phyloP scores from a whole-genome alignment of 2,329 filamentous ascomycete species.

The Fusarium sp. region DNA sequence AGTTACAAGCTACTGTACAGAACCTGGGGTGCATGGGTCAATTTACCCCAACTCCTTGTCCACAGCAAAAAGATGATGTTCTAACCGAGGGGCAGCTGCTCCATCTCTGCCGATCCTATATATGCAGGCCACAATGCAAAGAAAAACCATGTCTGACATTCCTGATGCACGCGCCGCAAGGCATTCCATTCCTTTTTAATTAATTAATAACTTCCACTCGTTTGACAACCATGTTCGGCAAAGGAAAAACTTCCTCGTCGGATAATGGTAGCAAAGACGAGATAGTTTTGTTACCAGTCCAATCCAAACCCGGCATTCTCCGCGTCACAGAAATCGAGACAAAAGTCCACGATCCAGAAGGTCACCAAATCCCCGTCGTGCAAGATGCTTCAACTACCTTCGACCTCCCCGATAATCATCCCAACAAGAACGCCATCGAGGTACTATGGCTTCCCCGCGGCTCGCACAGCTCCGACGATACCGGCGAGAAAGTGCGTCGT shows the following conservation, averaged over 20 bases:
- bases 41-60: conserved; percentile 19
- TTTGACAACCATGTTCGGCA: conserved; percentile 28
- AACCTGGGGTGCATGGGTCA: conserved; percentile 40
- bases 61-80: neutral
- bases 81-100: conserved; percentile 1
- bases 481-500: conserved; percentile 33
- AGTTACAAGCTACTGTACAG: conserved; percentile 14
- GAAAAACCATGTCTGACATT: neutral
- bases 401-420: conserved; percentile 30
- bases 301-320: conserved; percentile 29
- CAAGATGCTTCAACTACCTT: conserved; percentile 20
- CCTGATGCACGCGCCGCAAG: conserved; percentile 20
- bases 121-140: conserved; percentile 20
- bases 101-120: conserved; percentile 20
- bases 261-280: conserved; percentile 38
- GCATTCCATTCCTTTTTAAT: conserved; percentile 36
- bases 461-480: conserved; percentile 38
- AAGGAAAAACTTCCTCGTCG: conserved; percentile 27
- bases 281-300: conserved; percentile 31
- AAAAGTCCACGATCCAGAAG: conserved; percentile 22
- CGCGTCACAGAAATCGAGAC: conserved; percentile 36
- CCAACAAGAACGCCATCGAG: conserved; percentile 24
- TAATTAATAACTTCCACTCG: neutral
- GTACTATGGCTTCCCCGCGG: conserved; percentile 37
- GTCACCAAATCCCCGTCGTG: conserved; percentile 1